These are phyloP conservation scores for Ophiostoma sp. DNA, from an alignment of 2,329 filamentous ascomycete species.

Conservation along the genomic window DNA sequence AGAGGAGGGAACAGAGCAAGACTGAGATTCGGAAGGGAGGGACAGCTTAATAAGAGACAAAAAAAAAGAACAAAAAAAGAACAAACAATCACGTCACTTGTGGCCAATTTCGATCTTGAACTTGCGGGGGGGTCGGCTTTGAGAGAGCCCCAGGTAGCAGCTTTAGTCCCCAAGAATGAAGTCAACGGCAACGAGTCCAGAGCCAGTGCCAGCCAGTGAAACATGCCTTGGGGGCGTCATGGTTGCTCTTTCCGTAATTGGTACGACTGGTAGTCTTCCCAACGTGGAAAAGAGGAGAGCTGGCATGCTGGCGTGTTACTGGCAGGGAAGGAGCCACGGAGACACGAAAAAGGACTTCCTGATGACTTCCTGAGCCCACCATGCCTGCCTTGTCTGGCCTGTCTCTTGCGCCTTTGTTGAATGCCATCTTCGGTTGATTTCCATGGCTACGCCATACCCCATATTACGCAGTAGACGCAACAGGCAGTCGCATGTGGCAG, in stretches of 20 bases:
- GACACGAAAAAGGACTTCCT: background rate
- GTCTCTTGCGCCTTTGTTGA: slow-evolving; percentile 11
- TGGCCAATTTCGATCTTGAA: background rate
- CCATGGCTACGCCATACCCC: slow-evolving; percentile 2
- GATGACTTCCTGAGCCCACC: background rate
- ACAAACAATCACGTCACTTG: slow-evolving; percentile 14
- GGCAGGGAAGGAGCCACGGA: no score
- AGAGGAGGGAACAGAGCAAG: background rate
- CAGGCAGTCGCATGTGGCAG: background rate
- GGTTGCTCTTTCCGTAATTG: background rate
- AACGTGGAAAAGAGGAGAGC: background rate
- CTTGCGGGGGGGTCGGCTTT: background rate
- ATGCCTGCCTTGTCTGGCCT: background rate
- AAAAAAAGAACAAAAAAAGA: background rate
- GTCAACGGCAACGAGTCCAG: slow-evolving; percentile 6
- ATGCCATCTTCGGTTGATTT: background rate
- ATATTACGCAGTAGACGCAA: background rate
- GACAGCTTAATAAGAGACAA: background rate
- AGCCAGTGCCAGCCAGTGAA: background rate
- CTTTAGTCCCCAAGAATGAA: slow-evolving; percentile 11
- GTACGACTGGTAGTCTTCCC: background rate
- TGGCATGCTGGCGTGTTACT: background rate
- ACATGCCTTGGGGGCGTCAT: background rate
- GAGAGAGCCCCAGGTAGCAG: background rate
- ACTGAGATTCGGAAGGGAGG: background rate